A percentile compares a stretch with the other conserved stretches of the same genome.
Evolutionary conservation across 768 basidiomycete genomes (phyloP).

Genomic region (Cystofilobasidium bisporidii): DNA sequence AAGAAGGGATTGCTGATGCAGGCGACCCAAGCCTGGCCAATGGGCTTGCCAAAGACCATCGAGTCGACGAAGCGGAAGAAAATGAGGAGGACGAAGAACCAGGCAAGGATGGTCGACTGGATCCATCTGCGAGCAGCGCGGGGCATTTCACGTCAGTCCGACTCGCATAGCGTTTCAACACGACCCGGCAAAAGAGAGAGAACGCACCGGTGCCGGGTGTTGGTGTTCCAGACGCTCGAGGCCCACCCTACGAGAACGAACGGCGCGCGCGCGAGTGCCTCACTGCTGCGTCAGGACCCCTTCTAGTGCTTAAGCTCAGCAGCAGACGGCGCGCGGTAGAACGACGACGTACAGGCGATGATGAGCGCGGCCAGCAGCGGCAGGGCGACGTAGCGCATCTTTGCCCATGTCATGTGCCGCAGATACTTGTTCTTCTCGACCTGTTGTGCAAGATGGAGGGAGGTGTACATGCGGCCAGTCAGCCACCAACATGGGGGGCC

Average conservation of each 20-base stretch:
- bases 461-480: background rate
- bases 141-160: too few species aligned
- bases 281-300: too few species aligned
- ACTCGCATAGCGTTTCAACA: too few species aligned
- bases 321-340: too few species aligned
- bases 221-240: constrained; percentile 4
- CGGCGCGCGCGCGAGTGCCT: too few species aligned
- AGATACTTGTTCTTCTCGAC: constrained; percentile 14
- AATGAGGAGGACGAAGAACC: constrained; percentile 54
- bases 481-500: background rate
- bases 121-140: too few species aligned
- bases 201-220: constrained; percentile 11
- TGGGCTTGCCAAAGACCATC: constrained; percentile 43
- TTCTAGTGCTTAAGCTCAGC: too few species aligned
- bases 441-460: constrained; percentile 1
- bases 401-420: constrained; percentile 8
- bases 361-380: constrained; percentile 18
- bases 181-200: background rate
- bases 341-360: constrained; percentile 22
- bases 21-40: constrained; percentile 59
- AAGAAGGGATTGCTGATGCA: constrained; percentile 59
- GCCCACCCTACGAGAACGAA: too few species aligned
- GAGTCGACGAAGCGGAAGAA: constrained; percentile 41
- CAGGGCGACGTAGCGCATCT: constrained; percentile 16
- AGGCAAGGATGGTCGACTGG: constrained; percentile 69